These are phyloP conservation scores for Elaeis oleifera DNA, from an alignment of 202 grass and related monocot genomes.

Conservation along the genomic window DNA sequence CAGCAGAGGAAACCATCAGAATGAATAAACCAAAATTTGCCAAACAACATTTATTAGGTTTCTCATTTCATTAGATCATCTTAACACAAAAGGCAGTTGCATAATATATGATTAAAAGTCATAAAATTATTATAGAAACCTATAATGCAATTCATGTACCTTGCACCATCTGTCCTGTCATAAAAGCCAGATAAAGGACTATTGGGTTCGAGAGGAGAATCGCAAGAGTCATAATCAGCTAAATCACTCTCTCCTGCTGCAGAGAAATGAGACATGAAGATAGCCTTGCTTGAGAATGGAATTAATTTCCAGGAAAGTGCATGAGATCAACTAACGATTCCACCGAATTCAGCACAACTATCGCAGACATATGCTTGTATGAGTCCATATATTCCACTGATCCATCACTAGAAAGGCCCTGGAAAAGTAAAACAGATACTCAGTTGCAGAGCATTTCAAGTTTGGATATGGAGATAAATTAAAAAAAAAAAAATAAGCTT, in stretches of 20 bases:
- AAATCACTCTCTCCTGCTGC: conserved; percentile 87
- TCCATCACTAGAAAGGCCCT: conserved; percentile 86
- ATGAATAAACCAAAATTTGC: too few relatives aligned
- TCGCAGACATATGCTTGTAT: conserved; percentile 81
- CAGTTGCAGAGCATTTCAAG: background rate
- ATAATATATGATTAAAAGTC: conserved; percentile 9
- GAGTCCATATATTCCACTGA: conserved; percentile 64
- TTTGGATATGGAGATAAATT: background rate
- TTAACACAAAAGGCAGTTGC: too few relatives aligned
- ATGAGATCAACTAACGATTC: conserved; percentile 93
- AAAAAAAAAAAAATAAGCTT: background rate
- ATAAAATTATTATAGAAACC: conserved; percentile 20
- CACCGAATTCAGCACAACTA: conserved; percentile 53
- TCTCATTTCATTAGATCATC: too few relatives aligned
- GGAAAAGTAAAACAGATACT: background rate
- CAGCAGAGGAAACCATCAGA: too few relatives aligned
- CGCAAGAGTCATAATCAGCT: conserved; percentile 90
- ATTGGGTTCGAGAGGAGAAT: conserved; percentile 96
- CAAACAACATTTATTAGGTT: too few relatives aligned
- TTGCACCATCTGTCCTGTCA: conserved; percentile 28
- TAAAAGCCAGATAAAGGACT: conserved; percentile 58
- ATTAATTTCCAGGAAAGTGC: conserved; percentile 94
- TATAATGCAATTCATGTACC: conserved; percentile 28
- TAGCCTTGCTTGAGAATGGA: conserved; percentile 76
- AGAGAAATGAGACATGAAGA: conserved; percentile 82